Evolutionary conservation across 805 yeast species (phyloP).

Genomic region (Zygoascus ofunaensis): DNA sequence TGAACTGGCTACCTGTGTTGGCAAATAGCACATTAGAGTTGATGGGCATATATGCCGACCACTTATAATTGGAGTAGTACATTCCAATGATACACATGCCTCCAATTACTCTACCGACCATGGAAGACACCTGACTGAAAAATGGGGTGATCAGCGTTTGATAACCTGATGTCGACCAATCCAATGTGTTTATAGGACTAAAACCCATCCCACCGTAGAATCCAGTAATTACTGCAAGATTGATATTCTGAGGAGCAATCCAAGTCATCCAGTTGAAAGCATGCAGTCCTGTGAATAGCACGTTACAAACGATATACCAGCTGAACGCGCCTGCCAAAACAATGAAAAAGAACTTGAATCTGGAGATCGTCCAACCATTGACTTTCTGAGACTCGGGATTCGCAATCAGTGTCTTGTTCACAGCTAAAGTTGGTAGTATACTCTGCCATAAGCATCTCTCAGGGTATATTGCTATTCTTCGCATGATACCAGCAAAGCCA

Average conservation of each 20-base stretch:
- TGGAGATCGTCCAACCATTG: conserved; percentile 50
- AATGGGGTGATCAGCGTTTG: conserved; percentile 8
- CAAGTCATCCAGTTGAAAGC: conserved; percentile 53
- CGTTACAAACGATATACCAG: conserved; percentile 55
- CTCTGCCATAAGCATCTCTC: conserved; percentile 40
- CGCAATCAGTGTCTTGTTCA: conserved; percentile 38
- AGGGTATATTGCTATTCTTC: conserved; percentile 39
- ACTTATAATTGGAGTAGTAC: conserved; percentile 40
- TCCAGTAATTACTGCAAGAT: conserved; percentile 45
- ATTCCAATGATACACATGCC: conserved; percentile 17
- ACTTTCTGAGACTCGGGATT: conserved; percentile 16
- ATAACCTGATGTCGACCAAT: conserved; percentile 30
- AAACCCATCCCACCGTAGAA: conserved; percentile 39
- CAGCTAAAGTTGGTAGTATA: conserved; percentile 48
- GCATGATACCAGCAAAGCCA: conserved; percentile 49
- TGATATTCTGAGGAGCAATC: conserved; percentile 45
- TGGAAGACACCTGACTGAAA: conserved; percentile 5
- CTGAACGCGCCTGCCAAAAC: conserved; percentile 34
- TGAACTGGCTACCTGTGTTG: conserved; percentile 37
- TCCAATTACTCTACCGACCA: conserved; percentile 8
- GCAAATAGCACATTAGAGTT: conserved; percentile 35
- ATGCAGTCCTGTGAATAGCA: conserved; percentile 47
- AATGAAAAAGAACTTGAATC: conserved; percentile 36
- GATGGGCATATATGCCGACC: conserved; percentile 45
- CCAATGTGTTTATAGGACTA: conserved; percentile 40